These are phyloP conservation scores for Metschnikowia vanudenii DNA, from an alignment of 805 yeast genomes.

Conservation along the genomic window DNA sequence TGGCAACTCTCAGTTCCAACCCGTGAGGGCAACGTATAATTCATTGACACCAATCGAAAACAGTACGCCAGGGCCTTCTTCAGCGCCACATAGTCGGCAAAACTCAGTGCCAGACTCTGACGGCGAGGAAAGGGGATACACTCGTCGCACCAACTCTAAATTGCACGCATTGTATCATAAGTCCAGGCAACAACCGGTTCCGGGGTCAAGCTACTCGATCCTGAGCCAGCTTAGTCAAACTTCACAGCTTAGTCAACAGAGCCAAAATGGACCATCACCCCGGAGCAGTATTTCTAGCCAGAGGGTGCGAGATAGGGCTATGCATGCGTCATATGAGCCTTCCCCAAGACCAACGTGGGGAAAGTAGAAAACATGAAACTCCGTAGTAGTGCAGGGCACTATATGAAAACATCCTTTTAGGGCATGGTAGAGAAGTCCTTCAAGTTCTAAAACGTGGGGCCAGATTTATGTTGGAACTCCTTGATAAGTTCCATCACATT, in stretches of 20 bases:
- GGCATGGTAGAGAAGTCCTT: too few relatives aligned
- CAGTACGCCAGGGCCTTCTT: neutral
- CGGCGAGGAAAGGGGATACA: constrained; percentile 21
- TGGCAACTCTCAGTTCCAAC: constrained; percentile 24
- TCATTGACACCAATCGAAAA: constrained; percentile 5
- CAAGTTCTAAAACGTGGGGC: too few relatives aligned
- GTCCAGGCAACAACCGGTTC: constrained; percentile 37
- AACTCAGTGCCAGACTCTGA: constrained; percentile 7
- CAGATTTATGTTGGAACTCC: too few relatives aligned
- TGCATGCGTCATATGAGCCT: constrained; percentile 10
- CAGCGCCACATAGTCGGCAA: constrained; percentile 3
- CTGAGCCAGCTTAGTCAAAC: constrained; percentile 11
- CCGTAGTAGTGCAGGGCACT: constrained; percentile 1
- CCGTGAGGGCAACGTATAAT: constrained; percentile 27
- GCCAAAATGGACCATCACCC: constrained; percentile 27
- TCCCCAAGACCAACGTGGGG: constrained; percentile 29
- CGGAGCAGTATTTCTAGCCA: constrained; percentile 23
- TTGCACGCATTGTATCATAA: constrained; percentile 41
- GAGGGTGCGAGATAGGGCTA: constrained; percentile 19
- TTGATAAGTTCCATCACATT: too few relatives aligned
- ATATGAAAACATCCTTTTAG: too few relatives aligned
- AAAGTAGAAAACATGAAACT: neutral
- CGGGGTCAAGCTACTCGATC: constrained; percentile 32
- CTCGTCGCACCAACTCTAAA: constrained; percentile 34
- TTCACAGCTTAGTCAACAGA: constrained; percentile 4